These are phyloP conservation scores for Daphne laureola DNA, from an alignment of 441 rosid genomes.

Conservation along the genomic window DNA sequence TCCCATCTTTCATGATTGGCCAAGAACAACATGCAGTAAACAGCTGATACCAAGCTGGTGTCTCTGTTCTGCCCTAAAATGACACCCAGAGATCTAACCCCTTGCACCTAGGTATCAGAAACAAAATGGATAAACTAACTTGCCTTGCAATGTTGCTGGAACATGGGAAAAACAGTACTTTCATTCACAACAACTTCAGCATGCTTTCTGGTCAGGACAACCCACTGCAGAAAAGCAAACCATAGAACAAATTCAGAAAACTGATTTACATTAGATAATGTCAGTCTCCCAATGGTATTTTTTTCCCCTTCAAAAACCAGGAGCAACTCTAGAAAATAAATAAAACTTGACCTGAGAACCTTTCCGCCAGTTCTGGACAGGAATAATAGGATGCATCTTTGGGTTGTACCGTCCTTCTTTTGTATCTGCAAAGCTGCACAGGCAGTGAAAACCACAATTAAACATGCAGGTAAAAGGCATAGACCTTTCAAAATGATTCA, in stretches of 20 bases:
- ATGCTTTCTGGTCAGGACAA: conserved; percentile 75
- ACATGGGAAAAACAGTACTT: conserved; percentile 67
- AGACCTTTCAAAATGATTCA: too few relatives aligned
- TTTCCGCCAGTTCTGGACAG: conserved; percentile 91
- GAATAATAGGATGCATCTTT: conserved; percentile 68
- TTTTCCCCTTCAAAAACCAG: background rate
- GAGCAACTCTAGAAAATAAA: conserved; percentile 11
- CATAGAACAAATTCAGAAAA: conserved; percentile 4
- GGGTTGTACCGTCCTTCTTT: conserved; percentile 98
- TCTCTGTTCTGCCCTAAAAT: background rate
- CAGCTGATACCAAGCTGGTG: background rate
- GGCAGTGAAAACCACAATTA: conserved; percentile 6
- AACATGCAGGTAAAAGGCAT: background rate
- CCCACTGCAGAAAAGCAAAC: conserved; percentile 62
- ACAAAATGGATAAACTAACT: conserved; percentile 18
- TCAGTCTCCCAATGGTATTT: background rate
- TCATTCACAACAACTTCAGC: conserved; percentile 85
- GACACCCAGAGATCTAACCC: too few relatives aligned
- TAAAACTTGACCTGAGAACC: conserved; percentile 77
- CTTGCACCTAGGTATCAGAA: too few relatives aligned
- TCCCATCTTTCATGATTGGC: too few relatives aligned
- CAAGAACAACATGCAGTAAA: conserved; percentile 4
- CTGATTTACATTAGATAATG: background rate
- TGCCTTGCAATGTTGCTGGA: conserved; percentile 89
- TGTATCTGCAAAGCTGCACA: conserved; percentile 86